Conservation (phyloP, 2,329 filamentous ascomycete species). For the Ceratocystis smalleyi region DNA sequence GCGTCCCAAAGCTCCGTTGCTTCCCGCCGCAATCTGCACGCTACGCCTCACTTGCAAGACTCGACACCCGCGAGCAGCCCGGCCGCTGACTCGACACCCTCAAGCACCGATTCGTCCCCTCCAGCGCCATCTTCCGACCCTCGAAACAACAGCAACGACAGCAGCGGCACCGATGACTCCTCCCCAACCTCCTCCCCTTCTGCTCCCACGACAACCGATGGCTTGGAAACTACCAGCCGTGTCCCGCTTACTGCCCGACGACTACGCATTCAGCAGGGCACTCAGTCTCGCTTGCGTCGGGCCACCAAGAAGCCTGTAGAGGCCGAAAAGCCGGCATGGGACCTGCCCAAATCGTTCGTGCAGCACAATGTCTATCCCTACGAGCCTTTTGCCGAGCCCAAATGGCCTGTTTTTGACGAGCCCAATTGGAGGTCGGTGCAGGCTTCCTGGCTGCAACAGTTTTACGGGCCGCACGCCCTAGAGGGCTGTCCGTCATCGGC, state of each 20-base stretch:
- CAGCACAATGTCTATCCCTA: conserved; percentile 11
- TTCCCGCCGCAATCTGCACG: background rate
- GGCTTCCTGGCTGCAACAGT: conserved; percentile 15
- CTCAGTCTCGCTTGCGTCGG: background rate
- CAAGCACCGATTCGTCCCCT: background rate
- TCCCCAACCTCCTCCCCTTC: background rate
- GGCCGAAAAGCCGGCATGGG: background rate
- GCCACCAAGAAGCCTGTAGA: background rate
- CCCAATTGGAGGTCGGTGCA: conserved; percentile 15
- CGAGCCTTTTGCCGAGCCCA: conserved; percentile 13
- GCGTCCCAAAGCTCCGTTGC: background rate
- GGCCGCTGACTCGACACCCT: background rate
- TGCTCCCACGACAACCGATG: background rate
- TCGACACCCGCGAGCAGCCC: background rate
- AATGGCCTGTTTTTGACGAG: conserved; percentile 14
- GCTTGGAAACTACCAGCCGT: background rate
- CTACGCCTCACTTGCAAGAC: background rate
- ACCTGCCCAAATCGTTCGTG: conserved; percentile 8
- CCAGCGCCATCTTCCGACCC: background rate
- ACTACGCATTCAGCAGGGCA: conserved; percentile 8
- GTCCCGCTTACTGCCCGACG: conserved; percentile 11
- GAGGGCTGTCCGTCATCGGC: background rate
- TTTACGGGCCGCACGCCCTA: conserved; percentile 11
- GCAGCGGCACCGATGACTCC: background rate
- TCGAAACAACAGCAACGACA: background rate